Percentiles rank a stretch among this genome's conserved stretches.
Conservation (phyloP, 345 rosid species). For the Populus deltoides region DNA sequence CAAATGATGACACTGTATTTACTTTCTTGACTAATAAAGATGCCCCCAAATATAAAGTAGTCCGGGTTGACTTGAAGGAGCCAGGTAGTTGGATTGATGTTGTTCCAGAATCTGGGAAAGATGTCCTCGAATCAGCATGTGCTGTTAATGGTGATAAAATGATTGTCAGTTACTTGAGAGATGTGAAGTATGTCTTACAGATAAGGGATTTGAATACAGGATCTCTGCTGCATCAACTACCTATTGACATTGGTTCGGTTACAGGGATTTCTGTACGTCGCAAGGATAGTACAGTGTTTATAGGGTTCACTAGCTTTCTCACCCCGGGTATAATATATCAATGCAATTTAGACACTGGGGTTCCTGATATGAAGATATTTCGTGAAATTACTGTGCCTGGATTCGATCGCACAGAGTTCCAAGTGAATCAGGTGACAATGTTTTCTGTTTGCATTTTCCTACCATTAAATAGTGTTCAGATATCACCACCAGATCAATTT, state of each 20-base stretch:
- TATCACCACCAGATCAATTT: too few species aligned
- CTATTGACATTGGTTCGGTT: slow-evolving; percentile 78
- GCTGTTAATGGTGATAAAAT: slow-evolving; percentile 67
- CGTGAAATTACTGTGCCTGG: slow-evolving; percentile 73
- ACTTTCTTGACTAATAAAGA: slow-evolving; percentile 75
- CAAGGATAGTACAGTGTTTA: slow-evolving; percentile 49
- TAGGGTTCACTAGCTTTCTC: slow-evolving; percentile 80
- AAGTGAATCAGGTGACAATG: slow-evolving; percentile 63
- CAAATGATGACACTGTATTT: slow-evolving; percentile 69
- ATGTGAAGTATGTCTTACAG: slow-evolving; percentile 74
- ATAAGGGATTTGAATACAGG: slow-evolving; percentile 78
- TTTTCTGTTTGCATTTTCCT: neutral
- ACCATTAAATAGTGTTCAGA: too few species aligned
- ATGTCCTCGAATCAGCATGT: slow-evolving; percentile 68
- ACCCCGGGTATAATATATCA: slow-evolving; percentile 82
- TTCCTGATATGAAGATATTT: slow-evolving; percentile 66
- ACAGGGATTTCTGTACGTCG: slow-evolving; percentile 62
- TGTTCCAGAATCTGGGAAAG: slow-evolving; percentile 66
- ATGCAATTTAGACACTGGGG: slow-evolving; percentile 50
- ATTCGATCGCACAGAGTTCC: slow-evolving; percentile 69
- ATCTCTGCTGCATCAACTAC: slow-evolving; percentile 62
- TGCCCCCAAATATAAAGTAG: slow-evolving; percentile 83
- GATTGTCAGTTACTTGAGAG: slow-evolving; percentile 78
- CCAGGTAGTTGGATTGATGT: slow-evolving; percentile 73
- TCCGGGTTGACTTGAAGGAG: slow-evolving; percentile 69